Evolutionary conservation across 2,329 filamentous ascomycete genomes (phyloP).

Genomic region (Trichoderma arundinaceum): DNA sequence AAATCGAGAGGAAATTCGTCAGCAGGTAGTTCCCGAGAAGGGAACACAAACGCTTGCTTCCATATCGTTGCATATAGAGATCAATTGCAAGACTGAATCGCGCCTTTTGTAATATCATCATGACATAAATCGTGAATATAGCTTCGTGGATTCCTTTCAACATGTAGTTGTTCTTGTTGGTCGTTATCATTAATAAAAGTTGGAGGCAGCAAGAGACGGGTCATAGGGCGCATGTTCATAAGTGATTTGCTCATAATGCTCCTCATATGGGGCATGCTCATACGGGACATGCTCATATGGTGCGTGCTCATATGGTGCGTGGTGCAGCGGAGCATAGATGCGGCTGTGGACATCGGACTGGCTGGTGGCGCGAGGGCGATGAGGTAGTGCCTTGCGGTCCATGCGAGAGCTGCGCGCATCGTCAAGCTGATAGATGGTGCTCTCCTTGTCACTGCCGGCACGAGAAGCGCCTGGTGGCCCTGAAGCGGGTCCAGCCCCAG

Average conservation of each 20-base stretch:
- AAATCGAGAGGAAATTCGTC: conserved; percentile 2
- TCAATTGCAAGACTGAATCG: conserved; percentile 35
- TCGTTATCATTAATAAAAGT: conserved; percentile 43
- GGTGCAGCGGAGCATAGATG: conserved; percentile 41
- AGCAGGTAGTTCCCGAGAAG: neutral
- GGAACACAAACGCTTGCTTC: conserved; percentile 33
- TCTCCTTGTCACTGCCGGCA: conserved; percentile 58
- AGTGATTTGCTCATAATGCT: conserved; percentile 20
- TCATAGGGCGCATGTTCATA: conserved; percentile 40
- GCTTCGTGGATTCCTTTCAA: conserved; percentile 1
- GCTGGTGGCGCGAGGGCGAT: conserved; percentile 55
- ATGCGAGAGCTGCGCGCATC: conserved; percentile 49
- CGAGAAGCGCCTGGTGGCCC: conserved; percentile 41
- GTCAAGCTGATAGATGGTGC: conserved; percentile 56
- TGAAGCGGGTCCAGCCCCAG: conserved; percentile 22
- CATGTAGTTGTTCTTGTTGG: conserved; percentile 39
- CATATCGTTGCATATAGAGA: conserved; percentile 27
- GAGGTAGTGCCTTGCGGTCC: conserved; percentile 51
- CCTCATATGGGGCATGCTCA: conserved; percentile 39
- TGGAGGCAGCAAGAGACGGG: conserved; percentile 38
- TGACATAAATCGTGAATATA: conserved; percentile 24
- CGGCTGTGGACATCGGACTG: conserved; percentile 54
- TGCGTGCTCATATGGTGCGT: conserved; percentile 41
- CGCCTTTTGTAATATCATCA: conserved; percentile 9
- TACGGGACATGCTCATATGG: conserved; percentile 43